These are phyloP conservation scores for Pyrenula aspistea DNA, from an alignment of 495 filamentous ascomycete genomes.

Conservation along the genomic window DNA sequence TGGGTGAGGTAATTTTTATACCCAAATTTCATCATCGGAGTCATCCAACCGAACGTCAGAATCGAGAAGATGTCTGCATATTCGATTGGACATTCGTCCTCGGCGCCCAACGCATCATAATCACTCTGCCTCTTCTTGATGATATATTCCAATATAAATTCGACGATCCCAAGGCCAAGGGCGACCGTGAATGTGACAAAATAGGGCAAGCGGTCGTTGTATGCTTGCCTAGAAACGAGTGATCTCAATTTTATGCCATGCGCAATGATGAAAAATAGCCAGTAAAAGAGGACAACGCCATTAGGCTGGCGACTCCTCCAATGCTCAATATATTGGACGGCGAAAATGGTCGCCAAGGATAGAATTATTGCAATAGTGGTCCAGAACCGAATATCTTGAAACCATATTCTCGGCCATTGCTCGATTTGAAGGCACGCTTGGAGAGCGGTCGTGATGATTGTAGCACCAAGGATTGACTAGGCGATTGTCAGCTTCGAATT, in stretches of 20 bases:
- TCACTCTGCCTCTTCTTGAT: constrained; percentile 75
- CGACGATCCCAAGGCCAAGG: constrained; percentile 56
- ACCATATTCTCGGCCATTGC: constrained; percentile 56
- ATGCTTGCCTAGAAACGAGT: constrained; percentile 63
- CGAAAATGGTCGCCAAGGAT: constrained; percentile 67
- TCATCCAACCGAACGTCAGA: constrained; percentile 98
- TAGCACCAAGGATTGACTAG: constrained; percentile 57
- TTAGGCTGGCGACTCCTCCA: constrained; percentile 79
- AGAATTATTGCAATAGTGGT: constrained; percentile 65
- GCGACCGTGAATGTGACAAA: constrained; percentile 69
- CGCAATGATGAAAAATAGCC: constrained; percentile 77
- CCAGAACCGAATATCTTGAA: constrained; percentile 81
- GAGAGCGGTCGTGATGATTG: constrained; percentile 54
- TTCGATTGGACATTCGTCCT: constrained; percentile 87
- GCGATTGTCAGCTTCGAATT: no score
- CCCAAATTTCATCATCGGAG: constrained; percentile 90
- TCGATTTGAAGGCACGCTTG: constrained; percentile 71
- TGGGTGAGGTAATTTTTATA: constrained; percentile 89
- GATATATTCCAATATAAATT: constrained; percentile 81
- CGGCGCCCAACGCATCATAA: constrained; percentile 76
- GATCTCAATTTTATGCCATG: constrained; percentile 82
- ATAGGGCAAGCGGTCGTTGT: constrained; percentile 52
- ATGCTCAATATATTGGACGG: constrained; percentile 91
- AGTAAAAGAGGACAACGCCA: constrained; percentile 91
- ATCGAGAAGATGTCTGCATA: constrained; percentile 91